These are phyloP conservation scores for Cephaloascus fragrans DNA, from an alignment of 805 yeast genomes.

Conservation along the genomic window DNA sequence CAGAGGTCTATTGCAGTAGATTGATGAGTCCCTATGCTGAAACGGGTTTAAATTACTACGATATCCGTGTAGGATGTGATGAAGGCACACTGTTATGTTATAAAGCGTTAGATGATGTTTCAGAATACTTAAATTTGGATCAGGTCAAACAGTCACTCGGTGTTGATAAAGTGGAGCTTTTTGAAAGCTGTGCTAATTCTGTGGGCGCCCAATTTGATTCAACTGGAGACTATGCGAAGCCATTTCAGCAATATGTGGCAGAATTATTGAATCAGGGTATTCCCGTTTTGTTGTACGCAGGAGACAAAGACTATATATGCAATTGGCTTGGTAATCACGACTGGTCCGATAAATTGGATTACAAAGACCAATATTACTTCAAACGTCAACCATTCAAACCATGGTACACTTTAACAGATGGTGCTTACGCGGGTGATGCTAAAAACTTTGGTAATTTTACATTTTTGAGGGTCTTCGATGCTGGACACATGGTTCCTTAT, in stretches of 20 bases:
- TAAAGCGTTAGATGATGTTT: constrained; percentile 20
- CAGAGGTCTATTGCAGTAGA: constrained; percentile 19
- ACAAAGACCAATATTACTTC: constrained; percentile 1
- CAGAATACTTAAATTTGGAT: constrained; percentile 26
- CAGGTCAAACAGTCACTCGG: constrained; percentile 28
- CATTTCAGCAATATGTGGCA: constrained; percentile 32
- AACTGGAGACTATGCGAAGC: constrained; percentile 29
- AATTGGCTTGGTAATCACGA: constrained; percentile 35
- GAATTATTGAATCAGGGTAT: constrained; percentile 24
- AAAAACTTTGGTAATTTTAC: constrained; percentile 66
- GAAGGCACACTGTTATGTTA: constrained; percentile 23
- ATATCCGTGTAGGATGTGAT: constrained; percentile 23
- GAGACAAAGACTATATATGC: constrained; percentile 35
- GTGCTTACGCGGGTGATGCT: constrained; percentile 55
- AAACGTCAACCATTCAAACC: neutral
- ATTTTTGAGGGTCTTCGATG: constrained; percentile 67
- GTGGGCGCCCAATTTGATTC: constrained; percentile 23
- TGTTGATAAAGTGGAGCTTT: constrained; percentile 21
- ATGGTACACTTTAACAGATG: constrained; percentile 17
- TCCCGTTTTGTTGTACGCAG: constrained; percentile 33
- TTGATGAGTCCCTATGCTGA: constrained; percentile 20
- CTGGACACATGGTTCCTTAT: constrained; percentile 90
- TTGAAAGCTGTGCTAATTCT: constrained; percentile 22
- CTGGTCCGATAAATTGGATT: constrained; percentile 16
- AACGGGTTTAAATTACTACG: constrained; percentile 31